Evolutionary conservation across 352 stramenopile genomes (phyloP).

Genomic region (Globisporangium paroecandrum): DNA sequence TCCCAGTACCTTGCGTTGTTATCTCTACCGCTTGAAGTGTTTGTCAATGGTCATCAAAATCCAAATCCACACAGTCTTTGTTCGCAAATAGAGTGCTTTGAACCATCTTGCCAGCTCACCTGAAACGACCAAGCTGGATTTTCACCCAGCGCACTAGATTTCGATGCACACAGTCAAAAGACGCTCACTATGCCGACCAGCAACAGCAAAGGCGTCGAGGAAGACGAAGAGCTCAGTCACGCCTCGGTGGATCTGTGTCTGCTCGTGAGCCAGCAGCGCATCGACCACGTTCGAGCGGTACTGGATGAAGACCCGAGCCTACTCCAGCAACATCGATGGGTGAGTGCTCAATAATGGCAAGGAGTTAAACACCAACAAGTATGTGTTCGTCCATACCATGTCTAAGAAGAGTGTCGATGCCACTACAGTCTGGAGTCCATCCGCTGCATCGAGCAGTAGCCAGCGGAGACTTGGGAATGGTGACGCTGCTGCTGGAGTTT

Average conservation of each 20-base stretch:
- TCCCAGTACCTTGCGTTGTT: background rate
- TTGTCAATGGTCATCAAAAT: background rate
- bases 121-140: background rate
- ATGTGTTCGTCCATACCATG: background rate
- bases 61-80: background rate
- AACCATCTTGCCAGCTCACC: background rate
- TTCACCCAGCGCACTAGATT: background rate
- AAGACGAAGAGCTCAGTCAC: background rate
- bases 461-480: conserved; percentile 36
- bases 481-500: conserved; percentile 39
- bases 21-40: background rate
- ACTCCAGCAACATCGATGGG: conserved; percentile 57
- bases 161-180: background rate
- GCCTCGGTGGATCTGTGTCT: conserved; percentile 44
- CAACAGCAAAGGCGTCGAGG: background rate
- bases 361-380: background rate
- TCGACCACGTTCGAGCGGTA: conserved; percentile 26
- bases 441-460: conserved; percentile 64
- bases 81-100: conserved; percentile 1
- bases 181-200: background rate
- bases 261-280: conserved; percentile 43
- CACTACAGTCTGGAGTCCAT: conserved; percentile 50
- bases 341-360: conserved; percentile 17
- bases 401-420: background rate
- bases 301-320: conserved; percentile 33